A percentile compares a stretch with the other conserved stretches of the same genome.
Evolutionary conservation across 2,329 filamentous ascomycete genomes (phyloP).

Genomic region (Fusarium verrucosum): DNA sequence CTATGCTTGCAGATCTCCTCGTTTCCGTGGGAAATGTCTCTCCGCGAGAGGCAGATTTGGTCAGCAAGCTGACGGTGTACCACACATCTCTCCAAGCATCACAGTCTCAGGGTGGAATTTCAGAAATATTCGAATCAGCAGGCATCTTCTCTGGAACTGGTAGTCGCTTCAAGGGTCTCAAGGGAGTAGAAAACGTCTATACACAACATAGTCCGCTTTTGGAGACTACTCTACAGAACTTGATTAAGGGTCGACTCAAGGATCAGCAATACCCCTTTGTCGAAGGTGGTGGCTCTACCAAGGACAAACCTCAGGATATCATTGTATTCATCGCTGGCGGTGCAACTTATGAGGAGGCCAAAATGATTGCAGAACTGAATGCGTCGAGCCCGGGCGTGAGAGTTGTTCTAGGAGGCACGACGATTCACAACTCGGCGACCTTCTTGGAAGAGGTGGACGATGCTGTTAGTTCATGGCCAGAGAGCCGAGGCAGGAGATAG

Average conservation of each 20-base stretch:
- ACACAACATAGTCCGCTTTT: conserved; percentile 94
- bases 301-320: conserved; percentile 96
- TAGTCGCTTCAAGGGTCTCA: conserved; percentile 90
- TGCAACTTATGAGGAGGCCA: conserved; percentile 95
- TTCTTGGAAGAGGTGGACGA: conserved; percentile 95
- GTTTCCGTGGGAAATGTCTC: conserved; percentile 84
- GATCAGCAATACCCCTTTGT: conserved; percentile 94
- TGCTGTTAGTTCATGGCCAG: conserved; percentile 86
- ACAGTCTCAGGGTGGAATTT: conserved; percentile 79
- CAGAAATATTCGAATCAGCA: conserved; percentile 89
- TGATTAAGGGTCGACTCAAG: conserved; percentile 89
- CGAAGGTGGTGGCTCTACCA: conserved; percentile 84
- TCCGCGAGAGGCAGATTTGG: conserved; percentile 77
- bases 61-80: conserved; percentile 84
- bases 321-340: conserved; percentile 95
- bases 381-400: conserved; percentile 87
- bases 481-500: conserved; percentile 54
- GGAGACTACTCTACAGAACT: conserved; percentile 86
- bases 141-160: conserved; percentile 91
- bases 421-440: conserved; percentile 84
- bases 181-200: conserved; percentile 98
- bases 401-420: conserved; percentile 88
- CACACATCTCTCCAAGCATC: conserved; percentile 86
- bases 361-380: conserved; percentile 94
- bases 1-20: conserved; percentile 87